A percentile compares a stretch with the other conserved stretches of the same genome.
These are phyloP conservation scores for Royoungia palumana DNA, from an alignment of 768 basidiomycete species.

Conservation along the genomic window DNA sequence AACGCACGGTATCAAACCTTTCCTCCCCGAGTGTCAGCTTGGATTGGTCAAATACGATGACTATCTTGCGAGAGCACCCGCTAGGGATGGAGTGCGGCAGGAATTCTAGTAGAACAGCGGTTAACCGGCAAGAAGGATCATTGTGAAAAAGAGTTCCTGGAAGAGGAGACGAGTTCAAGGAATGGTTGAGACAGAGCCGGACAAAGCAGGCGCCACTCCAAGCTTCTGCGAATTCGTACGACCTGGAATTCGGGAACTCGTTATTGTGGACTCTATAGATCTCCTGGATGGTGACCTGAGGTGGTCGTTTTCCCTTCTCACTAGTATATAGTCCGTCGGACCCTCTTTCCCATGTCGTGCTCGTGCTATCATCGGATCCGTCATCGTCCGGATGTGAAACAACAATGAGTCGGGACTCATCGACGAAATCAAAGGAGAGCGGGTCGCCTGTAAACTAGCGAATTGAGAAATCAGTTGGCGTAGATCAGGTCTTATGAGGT, in stretches of 20 bases:
- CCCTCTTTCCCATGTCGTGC: slow-evolving; percentile 26
- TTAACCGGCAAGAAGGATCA: slow-evolving; percentile 49
- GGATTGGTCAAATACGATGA: slow-evolving; percentile 50
- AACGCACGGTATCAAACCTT: slow-evolving; percentile 46
- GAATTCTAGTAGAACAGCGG: slow-evolving; percentile 42
- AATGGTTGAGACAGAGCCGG: slow-evolving; percentile 47
- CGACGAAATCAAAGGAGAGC: slow-evolving; percentile 31
- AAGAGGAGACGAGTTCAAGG: slow-evolving; percentile 36
- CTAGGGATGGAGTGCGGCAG: slow-evolving; percentile 36
- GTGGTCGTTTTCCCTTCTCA: slow-evolving; percentile 32
- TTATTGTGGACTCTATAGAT: slow-evolving; percentile 13
- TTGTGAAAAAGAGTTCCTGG: slow-evolving; percentile 53
- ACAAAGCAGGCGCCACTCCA: slow-evolving; percentile 46
- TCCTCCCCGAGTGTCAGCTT: slow-evolving; percentile 45
- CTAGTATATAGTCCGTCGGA: slow-evolving; percentile 30
- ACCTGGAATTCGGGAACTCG: slow-evolving; percentile 12
- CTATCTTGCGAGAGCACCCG: slow-evolving; percentile 41
- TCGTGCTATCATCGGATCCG: slow-evolving; percentile 28
- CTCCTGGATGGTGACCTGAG: slow-evolving; percentile 26
- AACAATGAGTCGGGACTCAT: slow-evolving; percentile 24
- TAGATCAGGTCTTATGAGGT: not conserved
- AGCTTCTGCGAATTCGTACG: slow-evolving; percentile 52
- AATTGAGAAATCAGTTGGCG: not conserved
- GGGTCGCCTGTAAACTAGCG: slow-evolving; percentile 26
- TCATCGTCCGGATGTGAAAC: slow-evolving; percentile 33